Evolutionary conservation across 1,139 yeast species (phyloP).

Genomic region (Hanseniaspora gamundiae): DNA sequence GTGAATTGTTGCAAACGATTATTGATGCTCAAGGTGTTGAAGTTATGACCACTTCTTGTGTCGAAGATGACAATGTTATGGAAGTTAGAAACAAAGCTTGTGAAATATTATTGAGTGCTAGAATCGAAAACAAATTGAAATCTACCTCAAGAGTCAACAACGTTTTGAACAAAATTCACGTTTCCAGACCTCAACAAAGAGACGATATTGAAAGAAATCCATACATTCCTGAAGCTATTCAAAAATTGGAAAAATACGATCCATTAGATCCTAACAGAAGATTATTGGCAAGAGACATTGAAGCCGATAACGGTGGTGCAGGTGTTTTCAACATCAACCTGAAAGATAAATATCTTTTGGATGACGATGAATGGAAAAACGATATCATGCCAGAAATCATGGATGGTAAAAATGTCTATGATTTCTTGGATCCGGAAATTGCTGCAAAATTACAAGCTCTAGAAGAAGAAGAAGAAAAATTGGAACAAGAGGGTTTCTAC

Average conservation of each 20-base stretch:
- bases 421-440: conserved; percentile 92
- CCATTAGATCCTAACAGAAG: conserved; percentile 74
- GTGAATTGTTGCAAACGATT: conserved; percentile 55
- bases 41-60: conserved; percentile 85
- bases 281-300: conserved; percentile 74
- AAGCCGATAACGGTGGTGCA: conserved; percentile 94
- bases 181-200: conserved; percentile 78
- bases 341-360: conserved; percentile 82
- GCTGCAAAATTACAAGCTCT: conserved; percentile 84
- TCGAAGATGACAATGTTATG: conserved; percentile 91
- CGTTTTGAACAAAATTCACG: conserved; percentile 90
- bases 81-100: conserved; percentile 94
- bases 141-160: conserved; percentile 82
- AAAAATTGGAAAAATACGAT: conserved; percentile 53
- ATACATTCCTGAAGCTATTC: conserved; percentile 66
- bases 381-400: conserved; percentile 94
- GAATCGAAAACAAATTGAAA: conserved; percentile 94
- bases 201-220: conserved; percentile 77
- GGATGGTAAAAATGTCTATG: conserved; percentile 94
- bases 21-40: conserved; percentile 69
- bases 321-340: conserved; percentile 92
- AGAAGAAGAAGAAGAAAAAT: conserved; percentile 92
- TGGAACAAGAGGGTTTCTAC: conserved; percentile 91
- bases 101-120: conserved; percentile 85
- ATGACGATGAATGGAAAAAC: conserved; percentile 95